Percentiles rank a stretch among this genome's conserved stretches.
These are phyloP conservation scores for Sanchytrium tribonematis DNA, from an alignment of 371 early-diverging fungal genomes.

Conservation along the genomic window DNA sequence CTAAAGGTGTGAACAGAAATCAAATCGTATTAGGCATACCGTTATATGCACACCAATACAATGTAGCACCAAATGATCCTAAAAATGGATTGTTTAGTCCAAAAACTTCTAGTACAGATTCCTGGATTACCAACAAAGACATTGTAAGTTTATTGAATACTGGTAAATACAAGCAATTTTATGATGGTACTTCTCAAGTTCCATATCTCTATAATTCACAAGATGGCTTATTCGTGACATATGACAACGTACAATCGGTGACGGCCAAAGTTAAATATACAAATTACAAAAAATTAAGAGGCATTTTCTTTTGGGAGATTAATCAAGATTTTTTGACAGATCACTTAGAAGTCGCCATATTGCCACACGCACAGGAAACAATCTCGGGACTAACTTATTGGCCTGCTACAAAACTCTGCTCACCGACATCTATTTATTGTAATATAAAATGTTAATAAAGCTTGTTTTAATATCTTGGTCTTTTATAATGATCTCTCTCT, in stretches of 20 bases:
- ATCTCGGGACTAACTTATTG: too few species aligned
- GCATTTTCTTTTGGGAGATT: slow-evolving; percentile 1
- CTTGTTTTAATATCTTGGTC: too few species aligned
- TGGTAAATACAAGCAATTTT: background rate
- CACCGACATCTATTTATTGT: too few species aligned
- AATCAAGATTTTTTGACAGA: background rate
- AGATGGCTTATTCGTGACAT: background rate
- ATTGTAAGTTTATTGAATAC: background rate
- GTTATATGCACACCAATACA: background rate
- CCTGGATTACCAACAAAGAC: background rate
- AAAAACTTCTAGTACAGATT: background rate
- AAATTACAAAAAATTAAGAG: background rate
- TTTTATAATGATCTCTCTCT: too few species aligned
- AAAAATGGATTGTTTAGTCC: background rate
- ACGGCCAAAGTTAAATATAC: background rate
- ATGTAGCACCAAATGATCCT: background rate
- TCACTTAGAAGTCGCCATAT: background rate
- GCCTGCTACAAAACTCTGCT: too few species aligned
- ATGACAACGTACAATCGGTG: background rate
- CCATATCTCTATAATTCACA: background rate
- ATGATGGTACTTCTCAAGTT: background rate
- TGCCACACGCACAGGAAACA: too few species aligned
- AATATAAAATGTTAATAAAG: too few species aligned
- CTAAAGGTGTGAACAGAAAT: too few species aligned
- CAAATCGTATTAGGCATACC: background rate